These are phyloP conservation scores for Capronia coronata DNA, from an alignment of 2,329 filamentous ascomycete genomes.

Conservation along the genomic window DNA sequence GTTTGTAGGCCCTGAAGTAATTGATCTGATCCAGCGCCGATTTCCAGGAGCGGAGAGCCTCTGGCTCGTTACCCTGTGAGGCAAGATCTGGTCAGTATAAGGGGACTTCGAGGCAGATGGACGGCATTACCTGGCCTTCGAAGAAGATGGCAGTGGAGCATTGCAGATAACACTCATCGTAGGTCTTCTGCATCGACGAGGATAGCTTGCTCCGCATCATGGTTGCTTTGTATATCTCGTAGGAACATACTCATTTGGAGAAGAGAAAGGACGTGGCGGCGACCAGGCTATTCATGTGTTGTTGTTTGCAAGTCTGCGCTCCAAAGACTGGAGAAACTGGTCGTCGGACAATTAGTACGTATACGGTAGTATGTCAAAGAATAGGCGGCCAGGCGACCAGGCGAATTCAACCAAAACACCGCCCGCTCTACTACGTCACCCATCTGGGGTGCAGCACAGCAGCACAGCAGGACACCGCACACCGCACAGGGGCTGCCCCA, in stretches of 20 bases:
- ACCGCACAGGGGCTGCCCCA: too few species aligned
- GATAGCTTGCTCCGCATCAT: constrained; percentile 54
- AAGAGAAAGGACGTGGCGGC: neutral
- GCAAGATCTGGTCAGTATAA: constrained; percentile 1
- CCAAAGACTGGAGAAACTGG: neutral
- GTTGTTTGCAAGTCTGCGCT: neutral
- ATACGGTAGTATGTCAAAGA: neutral
- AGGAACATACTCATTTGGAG: constrained; percentile 14
- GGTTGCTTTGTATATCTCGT: constrained; percentile 15
- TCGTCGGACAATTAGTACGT: too few species aligned
- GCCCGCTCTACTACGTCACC: constrained; percentile 2
- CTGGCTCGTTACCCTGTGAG: constrained; percentile 73
- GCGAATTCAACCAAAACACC: neutral
- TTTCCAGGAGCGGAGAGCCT: constrained; percentile 87
- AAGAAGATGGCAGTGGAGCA: constrained; percentile 96
- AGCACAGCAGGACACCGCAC: too few species aligned
- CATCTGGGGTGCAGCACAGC: neutral
- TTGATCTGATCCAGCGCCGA: constrained; percentile 82
- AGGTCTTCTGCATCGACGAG: constrained; percentile 86
- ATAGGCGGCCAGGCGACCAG: neutral
- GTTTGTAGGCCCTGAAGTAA: constrained; percentile 71
- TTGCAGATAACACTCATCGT: constrained; percentile 90
- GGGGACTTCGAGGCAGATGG: neutral
- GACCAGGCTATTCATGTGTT: neutral
- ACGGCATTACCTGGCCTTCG: constrained; percentile 66